A percentile compares a stretch with the other conserved stretches of the same genome.
Evolutionary conservation across 441 rosid species (phyloP).

Genomic region (Rhodomyrtus psidioides): DNA sequence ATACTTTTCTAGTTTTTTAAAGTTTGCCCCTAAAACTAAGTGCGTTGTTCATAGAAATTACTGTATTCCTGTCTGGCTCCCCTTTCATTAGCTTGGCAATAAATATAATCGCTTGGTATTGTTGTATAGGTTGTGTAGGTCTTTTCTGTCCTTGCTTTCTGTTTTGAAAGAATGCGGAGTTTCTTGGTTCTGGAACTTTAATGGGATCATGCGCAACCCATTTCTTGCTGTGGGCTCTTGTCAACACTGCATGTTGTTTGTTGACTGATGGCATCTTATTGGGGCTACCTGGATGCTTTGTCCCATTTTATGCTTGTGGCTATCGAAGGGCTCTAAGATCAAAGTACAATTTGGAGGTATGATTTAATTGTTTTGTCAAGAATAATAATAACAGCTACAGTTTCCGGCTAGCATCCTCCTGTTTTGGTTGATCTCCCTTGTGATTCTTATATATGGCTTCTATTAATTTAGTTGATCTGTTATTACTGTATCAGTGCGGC

Average conservation of each 20-base stretch:
- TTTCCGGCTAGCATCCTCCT: background rate
- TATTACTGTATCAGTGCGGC: background rate
- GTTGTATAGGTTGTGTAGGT: conserved; percentile 57
- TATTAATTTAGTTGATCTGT: background rate
- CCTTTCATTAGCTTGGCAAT: background rate
- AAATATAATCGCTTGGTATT: background rate
- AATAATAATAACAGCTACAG: background rate
- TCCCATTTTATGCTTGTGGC: conserved; percentile 82
- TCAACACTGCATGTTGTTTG: conserved; percentile 68
- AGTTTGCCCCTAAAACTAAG: background rate
- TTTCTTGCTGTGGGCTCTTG: conserved; percentile 59
- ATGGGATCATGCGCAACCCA: conserved; percentile 75
- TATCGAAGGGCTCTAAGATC: conserved; percentile 69
- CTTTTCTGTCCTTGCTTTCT: conserved; percentile 80
- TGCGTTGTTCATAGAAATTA: background rate
- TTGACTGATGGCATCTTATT: conserved; percentile 59
- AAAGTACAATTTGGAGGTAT: conserved; percentile 71
- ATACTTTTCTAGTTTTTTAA: background rate
- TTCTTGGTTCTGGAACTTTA: conserved; percentile 81
- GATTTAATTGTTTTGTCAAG: background rate
- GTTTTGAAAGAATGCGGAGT: conserved; percentile 82
- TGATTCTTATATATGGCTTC: background rate
- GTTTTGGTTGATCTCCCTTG: background rate
- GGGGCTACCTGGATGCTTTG: conserved; percentile 84
- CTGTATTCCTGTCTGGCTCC: background rate